These are phyloP conservation scores for Erysimum cheiranthoides DNA, from an alignment of 345 rosid genomes.

Conservation along the genomic window DNA sequence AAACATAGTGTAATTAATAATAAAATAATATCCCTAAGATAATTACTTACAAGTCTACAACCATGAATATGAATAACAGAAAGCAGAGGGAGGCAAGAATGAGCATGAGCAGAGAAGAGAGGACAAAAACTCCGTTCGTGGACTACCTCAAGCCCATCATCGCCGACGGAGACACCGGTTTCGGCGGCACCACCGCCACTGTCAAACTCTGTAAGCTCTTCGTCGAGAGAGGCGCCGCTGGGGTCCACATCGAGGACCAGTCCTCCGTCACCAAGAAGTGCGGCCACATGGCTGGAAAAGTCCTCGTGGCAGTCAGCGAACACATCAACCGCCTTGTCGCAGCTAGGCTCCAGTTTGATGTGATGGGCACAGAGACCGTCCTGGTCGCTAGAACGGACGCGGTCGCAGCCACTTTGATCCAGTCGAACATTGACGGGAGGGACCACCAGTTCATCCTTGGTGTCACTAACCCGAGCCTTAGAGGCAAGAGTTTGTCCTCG, in stretches of 20 bases:
- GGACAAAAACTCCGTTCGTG: slow-evolving; percentile 80
- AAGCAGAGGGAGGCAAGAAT: slow-evolving; percentile 93
- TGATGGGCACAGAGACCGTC: slow-evolving; percentile 93
- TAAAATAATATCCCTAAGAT: neutral
- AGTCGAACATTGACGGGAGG: slow-evolving; percentile 77
- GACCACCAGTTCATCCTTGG: slow-evolving; percentile 97
- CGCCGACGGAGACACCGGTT: slow-evolving; percentile 96
- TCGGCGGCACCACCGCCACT: slow-evolving; percentile 93
- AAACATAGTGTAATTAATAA: neutral
- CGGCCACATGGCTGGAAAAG: slow-evolving; percentile 98
- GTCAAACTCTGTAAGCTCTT: slow-evolving; percentile 96
- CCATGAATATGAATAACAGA: slow-evolving; percentile 41
- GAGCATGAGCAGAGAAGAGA: slow-evolving; percentile 85
- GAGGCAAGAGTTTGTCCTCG: slow-evolving; percentile 68
- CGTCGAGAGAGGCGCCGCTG: slow-evolving; percentile 95
- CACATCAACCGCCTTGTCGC: slow-evolving; percentile 94
- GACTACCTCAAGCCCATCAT: slow-evolving; percentile 96
- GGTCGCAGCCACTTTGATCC: slow-evolving; percentile 82
- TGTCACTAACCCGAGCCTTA: slow-evolving; percentile 74
- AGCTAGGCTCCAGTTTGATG: slow-evolving; percentile 92
- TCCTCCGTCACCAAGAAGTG: slow-evolving; percentile 94
- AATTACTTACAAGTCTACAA: slow-evolving; percentile 10
- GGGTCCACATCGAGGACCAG: slow-evolving; percentile 95
- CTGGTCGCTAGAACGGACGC: slow-evolving; percentile 96
- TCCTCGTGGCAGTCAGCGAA: slow-evolving; percentile 88